phyloP scores from a whole-genome alignment of 495 filamentous ascomycete species.

The Evernia prunastri region DNA sequence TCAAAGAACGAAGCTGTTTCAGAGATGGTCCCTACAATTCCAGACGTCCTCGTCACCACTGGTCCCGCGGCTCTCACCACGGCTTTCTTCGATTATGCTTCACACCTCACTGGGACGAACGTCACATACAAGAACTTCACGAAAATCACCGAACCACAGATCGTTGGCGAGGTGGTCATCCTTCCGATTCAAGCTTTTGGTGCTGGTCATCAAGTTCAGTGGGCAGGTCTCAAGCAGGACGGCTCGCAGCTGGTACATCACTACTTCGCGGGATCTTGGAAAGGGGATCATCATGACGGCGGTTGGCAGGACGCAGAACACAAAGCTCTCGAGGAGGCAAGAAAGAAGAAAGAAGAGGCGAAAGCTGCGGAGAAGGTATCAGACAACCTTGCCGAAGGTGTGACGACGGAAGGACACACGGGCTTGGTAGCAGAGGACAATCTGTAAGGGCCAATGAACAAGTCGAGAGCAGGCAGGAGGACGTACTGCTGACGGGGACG shows the following conservation, averaged over 20 bases:
- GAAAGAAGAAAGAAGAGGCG: constrained; percentile 8
- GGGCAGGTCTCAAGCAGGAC: constrained; percentile 21
- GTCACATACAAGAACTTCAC: constrained; percentile 25
- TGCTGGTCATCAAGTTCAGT: constrained; percentile 22
- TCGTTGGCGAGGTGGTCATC: constrained; percentile 30
- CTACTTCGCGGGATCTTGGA: constrained; percentile 33
- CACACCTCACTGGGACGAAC: constrained; percentile 1
- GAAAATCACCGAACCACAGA: constrained; percentile 21
- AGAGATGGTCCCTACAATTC: constrained; percentile 19
- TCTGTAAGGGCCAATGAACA: not conserved
- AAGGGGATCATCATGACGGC: constrained; percentile 23
- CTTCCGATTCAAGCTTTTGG: constrained; percentile 31
- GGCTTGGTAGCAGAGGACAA: not conserved
- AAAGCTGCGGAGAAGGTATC: not conserved
- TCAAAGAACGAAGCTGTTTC: not conserved
- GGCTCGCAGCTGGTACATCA: constrained; percentile 30
- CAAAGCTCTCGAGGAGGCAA: constrained; percentile 12
- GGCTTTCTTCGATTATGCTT: constrained; percentile 22
- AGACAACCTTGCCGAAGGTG: constrained; percentile 1
- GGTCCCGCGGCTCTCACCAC: constrained; percentile 24
- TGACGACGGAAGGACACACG: not conserved
- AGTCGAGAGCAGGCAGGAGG: not conserved
- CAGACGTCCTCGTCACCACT: constrained; percentile 27
- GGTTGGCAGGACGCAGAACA: not conserved
- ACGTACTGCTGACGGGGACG: not conserved